Percentiles rank a stretch among this genome's conserved stretches.
phyloP scores from a whole-genome alignment of 805 yeast species.

The Candida pseudofarinosa region DNA sequence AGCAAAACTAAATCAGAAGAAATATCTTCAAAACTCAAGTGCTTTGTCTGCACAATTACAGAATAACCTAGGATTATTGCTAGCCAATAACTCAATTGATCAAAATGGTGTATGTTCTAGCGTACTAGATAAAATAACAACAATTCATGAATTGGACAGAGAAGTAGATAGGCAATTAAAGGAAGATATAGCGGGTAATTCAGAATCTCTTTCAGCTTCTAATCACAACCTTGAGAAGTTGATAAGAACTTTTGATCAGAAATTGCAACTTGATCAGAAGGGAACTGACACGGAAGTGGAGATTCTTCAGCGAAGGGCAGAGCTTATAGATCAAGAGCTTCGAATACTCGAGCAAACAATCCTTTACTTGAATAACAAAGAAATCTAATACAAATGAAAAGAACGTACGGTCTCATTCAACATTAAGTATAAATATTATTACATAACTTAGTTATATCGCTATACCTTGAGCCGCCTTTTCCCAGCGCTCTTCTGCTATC shows the following conservation, averaged over 20 bases:
- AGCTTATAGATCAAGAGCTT: constrained; percentile 65
- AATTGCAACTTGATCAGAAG: neutral
- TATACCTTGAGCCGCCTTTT: constrained; percentile 42
- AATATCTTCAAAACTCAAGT: constrained; percentile 23
- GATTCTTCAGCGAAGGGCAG: constrained; percentile 44
- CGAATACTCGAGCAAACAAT: constrained; percentile 63
- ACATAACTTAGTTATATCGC: constrained; percentile 9
- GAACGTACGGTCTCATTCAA: neutral
- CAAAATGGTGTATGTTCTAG: constrained; percentile 6
- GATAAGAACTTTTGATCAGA: constrained; percentile 8
- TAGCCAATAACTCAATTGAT: constrained; percentile 23
- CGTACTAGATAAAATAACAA: constrained; percentile 33
- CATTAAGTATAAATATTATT: neutral
- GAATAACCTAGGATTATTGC: constrained; percentile 17
- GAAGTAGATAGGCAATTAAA: constrained; percentile 36
- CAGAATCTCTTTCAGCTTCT: constrained; percentile 20
- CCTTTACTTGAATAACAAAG: constrained; percentile 11
- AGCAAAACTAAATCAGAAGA: constrained; percentile 33
- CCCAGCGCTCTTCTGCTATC: constrained; percentile 77
- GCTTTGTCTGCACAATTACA: constrained; percentile 23
- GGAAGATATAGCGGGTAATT: constrained; percentile 28
- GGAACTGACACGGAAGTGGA: neutral
- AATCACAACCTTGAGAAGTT: constrained; percentile 22
- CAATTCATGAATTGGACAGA: constrained; percentile 35
- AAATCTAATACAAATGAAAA: neutral